Percentiles rank a stretch among this genome's conserved stretches.
phyloP scores from a whole-genome alignment of 164 flowering plant genomes.

The Akebia trifoliata region DNA sequence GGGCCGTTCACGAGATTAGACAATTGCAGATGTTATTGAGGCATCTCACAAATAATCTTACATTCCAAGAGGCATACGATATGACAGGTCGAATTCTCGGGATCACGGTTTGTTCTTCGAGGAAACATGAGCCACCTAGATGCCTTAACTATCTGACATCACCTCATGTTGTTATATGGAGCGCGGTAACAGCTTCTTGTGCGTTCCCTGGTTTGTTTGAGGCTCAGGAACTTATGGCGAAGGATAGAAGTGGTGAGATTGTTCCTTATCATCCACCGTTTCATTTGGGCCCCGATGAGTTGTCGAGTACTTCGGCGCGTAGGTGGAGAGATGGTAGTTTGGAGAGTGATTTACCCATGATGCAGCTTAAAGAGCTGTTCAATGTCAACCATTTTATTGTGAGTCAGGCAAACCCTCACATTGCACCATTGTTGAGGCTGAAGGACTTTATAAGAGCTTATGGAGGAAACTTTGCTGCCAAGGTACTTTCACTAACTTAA shows the following conservation, averaged over 20 bases:
- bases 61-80: constrained; percentile 98
- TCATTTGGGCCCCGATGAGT: constrained; percentile 72
- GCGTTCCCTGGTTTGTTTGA: constrained; percentile 98
- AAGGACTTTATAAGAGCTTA: constrained; percentile 83
- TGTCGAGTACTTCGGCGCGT: constrained; percentile 43
- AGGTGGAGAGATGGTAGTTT: constrained; percentile 99
- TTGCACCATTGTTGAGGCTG: constrained; percentile 77
- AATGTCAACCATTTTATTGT: constrained; percentile 99
- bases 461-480: constrained; percentile 97
- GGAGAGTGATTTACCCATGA: constrained; percentile 97
- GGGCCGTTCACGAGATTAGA: constrained; percentile 88
- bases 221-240: constrained; percentile 99
- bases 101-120: constrained; percentile 93
- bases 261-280: constrained; percentile 98
- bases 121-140: constrained; percentile 98
- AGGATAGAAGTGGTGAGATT: constrained; percentile 89
- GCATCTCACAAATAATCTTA: constrained; percentile 80
- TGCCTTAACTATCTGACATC: constrained; percentile 97
- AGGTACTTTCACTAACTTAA: constrained; percentile 75
- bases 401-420: constrained; percentile 98
- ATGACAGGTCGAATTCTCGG: constrained; percentile 95
- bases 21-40: constrained; percentile 82
- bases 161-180: constrained; percentile 99
- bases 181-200: constrained; percentile 99
- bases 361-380: constrained; percentile 92